Evolutionary conservation across 129 eudicot species (phyloP), one percentile per base, ranked within the genome.

Genomic region (Flaveria robusta): DNA sequence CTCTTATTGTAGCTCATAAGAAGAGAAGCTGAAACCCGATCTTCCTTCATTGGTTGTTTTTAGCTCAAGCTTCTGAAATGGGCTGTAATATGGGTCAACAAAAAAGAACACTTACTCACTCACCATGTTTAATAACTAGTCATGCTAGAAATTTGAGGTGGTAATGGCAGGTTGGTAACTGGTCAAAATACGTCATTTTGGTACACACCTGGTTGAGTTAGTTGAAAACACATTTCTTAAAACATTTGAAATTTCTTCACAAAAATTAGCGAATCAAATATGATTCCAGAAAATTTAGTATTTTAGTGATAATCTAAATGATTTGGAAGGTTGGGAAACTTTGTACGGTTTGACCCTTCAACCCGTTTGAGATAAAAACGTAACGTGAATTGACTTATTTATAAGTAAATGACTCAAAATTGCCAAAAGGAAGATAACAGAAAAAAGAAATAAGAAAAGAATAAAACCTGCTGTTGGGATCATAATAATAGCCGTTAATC

Each of bases 401-500:
- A 55, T 6, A 20, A 4, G 50, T 37, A 34, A 72, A 72, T 20
- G 67, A 14, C 12, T 37, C 18, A 1, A 26, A 70, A 24, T 24
- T 70, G 45, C 60, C 23, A 67, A 66, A 54, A 4, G 23, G 24
- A 54, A 20, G 42, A 16, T 15, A 47, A 27, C 49, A 66, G 37
- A 39, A 63, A 46, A 7, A 2, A 60, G 3, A 54, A 46, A 62
- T n/a, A 14, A 37, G 26, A 31, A 64, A 75, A 47, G 55, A 45
- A 45, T 18, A 16, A 11, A 83, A 91, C 98, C 98, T 93, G 98
- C 98, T 93, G 81, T 93, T 93, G 66, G 98, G 98, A 84, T 93
- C 98, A 83, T 93, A 93, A 75, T 93, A 93, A 87, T 85, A 93
- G 71, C 97, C 98, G 74, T 85, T 90, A 60, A 93, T 87, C 41